Conservation (phyloP, 805 yeast species). For the Pichia membranifaciens region DNA sequence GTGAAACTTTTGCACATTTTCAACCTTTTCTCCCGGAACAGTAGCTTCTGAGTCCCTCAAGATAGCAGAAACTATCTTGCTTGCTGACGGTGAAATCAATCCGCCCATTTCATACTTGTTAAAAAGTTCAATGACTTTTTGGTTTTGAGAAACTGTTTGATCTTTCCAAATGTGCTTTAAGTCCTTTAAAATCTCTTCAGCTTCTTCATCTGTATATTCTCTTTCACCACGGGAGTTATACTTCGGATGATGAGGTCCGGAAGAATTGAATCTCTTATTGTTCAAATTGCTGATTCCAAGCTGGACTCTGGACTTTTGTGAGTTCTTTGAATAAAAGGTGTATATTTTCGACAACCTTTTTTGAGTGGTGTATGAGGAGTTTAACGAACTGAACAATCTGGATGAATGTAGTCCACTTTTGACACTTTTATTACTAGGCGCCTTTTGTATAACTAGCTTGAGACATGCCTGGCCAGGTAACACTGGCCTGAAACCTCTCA, state of each 20-base stretch:
- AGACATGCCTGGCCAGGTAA: background rate
- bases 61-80: slow-evolving; percentile 24
- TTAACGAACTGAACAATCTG: background rate
- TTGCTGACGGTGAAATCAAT: slow-evolving; percentile 25
- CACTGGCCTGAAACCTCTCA: background rate
- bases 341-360: too few relatives aligned
- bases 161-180: slow-evolving; percentile 26
- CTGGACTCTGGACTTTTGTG: too few relatives aligned
- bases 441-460: background rate
- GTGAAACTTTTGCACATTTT: slow-evolving; percentile 28
- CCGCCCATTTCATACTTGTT: slow-evolving; percentile 30
- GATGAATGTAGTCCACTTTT: background rate
- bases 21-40: slow-evolving; percentile 27
- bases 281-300: background rate
- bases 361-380: too few relatives aligned
- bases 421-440: too few relatives aligned
- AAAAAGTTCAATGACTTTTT: slow-evolving; percentile 19
- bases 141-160: slow-evolving; percentile 16
- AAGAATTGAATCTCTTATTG: slow-evolving; percentile 11
- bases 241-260: slow-evolving; percentile 15
- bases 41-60: slow-evolving; percentile 23
- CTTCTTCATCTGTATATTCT: slow-evolving; percentile 26
- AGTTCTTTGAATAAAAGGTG: too few relatives aligned
- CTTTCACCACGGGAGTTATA: slow-evolving; percentile 26
- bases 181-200: slow-evolving; percentile 18